Evolutionary conservation across 129 eudicot species (phyloP), one percentile per base, ranked within the genome.

Genomic region (Helichrysum umbraculigerum): DNA sequence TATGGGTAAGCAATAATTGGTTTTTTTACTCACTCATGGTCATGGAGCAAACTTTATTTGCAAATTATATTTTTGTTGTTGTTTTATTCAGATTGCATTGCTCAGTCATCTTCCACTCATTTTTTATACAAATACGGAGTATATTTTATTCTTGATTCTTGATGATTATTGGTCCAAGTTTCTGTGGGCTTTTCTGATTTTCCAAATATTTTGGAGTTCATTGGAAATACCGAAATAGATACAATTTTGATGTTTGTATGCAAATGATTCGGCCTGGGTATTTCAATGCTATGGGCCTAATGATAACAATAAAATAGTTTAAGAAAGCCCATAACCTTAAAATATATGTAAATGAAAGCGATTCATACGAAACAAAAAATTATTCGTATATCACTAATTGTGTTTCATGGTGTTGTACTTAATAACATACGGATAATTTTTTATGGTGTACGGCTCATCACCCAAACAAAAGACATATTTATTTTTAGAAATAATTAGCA

Each of bases 91-190:
- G 83, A 75, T 72, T 71, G 81, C 80, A 56, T 76, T 65, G 65
- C 68, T 78, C 75, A 78, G 56, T 77, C 76, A 68, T 71, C 84
- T 82, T 81, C 91, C 86, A 84, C 88, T 76, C 81, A 84, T 81
- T 84, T 78, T 73, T 44, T 62, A 6, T 35, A 35, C 28, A 25
- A 25, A 25, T 25, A 37, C n/a, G n/a, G n/a, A n/a, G n/a, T n/a
- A 7, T 29, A 35, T 60, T 15, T 52, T 16, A 21, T 70, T 59
- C 66, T 81, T 58, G 78, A 21, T 70, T 59, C 66, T 81, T 58
- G 78, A 25, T 67, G 22, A 42, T 71, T 66, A 72, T 77, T 82
- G 82, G 82, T 76, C 62, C 78, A 71, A 17, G 9, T 54, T 65
- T 76, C 21, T 66, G 15, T 78, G 82, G 83, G 76, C 65, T 70